Conservation (phyloP, 2,329 filamentous ascomycete genomes). For the Torrubiellomyces zombiae region DNA sequence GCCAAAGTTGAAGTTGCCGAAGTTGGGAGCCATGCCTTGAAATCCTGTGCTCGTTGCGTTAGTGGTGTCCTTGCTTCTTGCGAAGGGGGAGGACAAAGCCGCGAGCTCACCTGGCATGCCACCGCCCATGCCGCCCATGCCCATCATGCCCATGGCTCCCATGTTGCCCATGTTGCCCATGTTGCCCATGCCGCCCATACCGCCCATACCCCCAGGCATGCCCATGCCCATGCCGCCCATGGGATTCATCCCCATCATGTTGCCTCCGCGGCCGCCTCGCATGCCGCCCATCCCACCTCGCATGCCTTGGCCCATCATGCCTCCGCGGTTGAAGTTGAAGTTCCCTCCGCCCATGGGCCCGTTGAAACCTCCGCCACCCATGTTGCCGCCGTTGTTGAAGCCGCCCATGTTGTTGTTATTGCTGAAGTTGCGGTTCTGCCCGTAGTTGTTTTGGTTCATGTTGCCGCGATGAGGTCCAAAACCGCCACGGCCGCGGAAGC, state of each 20-base stretch:
- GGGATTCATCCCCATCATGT: constrained; percentile 32
- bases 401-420: constrained; percentile 28
- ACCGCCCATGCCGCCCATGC: constrained; percentile 24
- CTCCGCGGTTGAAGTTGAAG: constrained; percentile 29
- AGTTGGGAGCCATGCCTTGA: constrained; percentile 51
- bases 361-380: constrained; percentile 29
- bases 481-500: constrained; percentile 34
- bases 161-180: constrained; percentile 35
- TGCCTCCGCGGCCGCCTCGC: constrained; percentile 30
- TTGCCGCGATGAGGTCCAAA: constrained; percentile 26
- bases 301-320: constrained; percentile 25
- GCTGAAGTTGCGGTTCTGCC: constrained; percentile 24
- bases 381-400: constrained; percentile 25
- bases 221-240: constrained; percentile 34
- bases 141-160: constrained; percentile 40
- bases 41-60: constrained; percentile 32
- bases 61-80: not conserved
- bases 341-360: constrained; percentile 35
- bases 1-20: constrained; percentile 59
- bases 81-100: not conserved
- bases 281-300: constrained; percentile 31
- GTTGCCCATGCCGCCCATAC: constrained; percentile 38
- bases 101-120: constrained; percentile 18
- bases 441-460: constrained; percentile 29
- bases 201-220: constrained; percentile 41